Conservation (phyloP, 2,329 filamentous ascomycete species). For the Monosporascus ibericus region DNA sequence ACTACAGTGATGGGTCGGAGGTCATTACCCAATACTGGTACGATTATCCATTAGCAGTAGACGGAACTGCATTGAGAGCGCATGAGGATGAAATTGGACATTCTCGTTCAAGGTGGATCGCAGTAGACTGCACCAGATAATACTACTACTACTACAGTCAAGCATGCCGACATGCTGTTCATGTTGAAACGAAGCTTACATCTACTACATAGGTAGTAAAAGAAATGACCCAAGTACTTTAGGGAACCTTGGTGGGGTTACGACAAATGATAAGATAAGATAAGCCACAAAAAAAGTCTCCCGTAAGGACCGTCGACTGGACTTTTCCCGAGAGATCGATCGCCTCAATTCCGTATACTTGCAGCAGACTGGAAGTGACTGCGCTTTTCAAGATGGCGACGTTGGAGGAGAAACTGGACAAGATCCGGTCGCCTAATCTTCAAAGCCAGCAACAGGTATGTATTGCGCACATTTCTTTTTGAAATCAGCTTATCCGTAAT, state of each 20-base stretch:
- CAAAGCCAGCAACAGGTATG: slow-evolving; percentile 89
- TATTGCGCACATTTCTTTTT: slow-evolving; percentile 3
- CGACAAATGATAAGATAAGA: not conserved
- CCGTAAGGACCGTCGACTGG: not conserved
- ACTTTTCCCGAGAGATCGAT: not conserved
- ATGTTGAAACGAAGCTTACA: too few relatives aligned
- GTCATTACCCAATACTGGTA: not conserved
- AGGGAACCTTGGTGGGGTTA: not conserved
- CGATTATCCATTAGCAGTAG: not conserved
- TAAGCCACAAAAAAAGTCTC: slow-evolving; percentile 1
- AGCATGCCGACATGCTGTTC: too few relatives aligned
- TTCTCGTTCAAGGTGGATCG: not conserved
- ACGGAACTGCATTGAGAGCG: not conserved
- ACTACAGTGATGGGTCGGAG: too few relatives aligned
- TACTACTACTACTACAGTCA: too few relatives aligned
- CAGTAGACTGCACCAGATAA: too few relatives aligned
- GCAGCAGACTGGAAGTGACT: slow-evolving; percentile 4
- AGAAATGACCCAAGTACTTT: too few relatives aligned
- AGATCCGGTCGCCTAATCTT: slow-evolving; percentile 93
- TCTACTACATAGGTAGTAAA: too few relatives aligned
- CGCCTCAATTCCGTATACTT: not conserved
- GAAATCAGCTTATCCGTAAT: not conserved
- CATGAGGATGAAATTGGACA: not conserved
- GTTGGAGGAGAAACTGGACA: slow-evolving; percentile 87
- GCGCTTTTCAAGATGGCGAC: slow-evolving; percentile 39